These are phyloP conservation scores for Discostella stelligeroides DNA, from an alignment of 108 stramenopile species.

Conservation along the genomic window DNA sequence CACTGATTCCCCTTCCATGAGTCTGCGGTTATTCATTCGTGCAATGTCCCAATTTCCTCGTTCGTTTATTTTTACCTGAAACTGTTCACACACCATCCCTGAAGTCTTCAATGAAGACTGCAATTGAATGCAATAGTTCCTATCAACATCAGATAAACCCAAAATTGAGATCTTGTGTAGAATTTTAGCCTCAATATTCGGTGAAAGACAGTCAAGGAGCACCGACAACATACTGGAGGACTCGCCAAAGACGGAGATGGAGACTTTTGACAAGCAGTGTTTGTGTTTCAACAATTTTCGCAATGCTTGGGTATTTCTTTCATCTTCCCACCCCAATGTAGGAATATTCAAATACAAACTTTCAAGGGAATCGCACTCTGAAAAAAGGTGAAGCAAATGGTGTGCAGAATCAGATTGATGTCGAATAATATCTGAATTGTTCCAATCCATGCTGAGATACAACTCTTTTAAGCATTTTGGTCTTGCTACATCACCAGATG, in stretches of 20 bases:
- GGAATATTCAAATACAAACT: constrained; percentile 5
- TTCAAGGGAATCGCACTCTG: constrained; percentile 12
- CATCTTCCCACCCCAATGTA: neutral
- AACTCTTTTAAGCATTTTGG: constrained; percentile 1
- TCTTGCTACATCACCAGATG: neutral
- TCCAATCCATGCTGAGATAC: neutral
- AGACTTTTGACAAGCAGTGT: neutral
- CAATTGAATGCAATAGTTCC: neutral
- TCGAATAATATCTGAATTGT: neutral
- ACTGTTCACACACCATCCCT: constrained; percentile 13
- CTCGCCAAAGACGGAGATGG: neutral
- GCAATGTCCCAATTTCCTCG: neutral
- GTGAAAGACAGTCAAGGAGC: constrained; percentile 1
- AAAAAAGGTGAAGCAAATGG: constrained; percentile 13
- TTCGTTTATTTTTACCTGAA: neutral
- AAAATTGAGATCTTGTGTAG: constrained; percentile 7
- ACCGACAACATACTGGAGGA: neutral
- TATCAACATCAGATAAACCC: neutral
- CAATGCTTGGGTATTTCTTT: neutral
- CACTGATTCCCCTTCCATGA: neutral
- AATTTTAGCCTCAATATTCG: neutral
- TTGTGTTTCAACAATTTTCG: constrained; percentile 6
- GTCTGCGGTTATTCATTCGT: neutral
- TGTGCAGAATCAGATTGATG: constrained; percentile 3
- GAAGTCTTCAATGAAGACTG: neutral